Percentiles rank a stretch among this genome's conserved stretches.
Conservation (phyloP, 163 green algal species). For the Chlamydomonas reinhardtii region DNA sequence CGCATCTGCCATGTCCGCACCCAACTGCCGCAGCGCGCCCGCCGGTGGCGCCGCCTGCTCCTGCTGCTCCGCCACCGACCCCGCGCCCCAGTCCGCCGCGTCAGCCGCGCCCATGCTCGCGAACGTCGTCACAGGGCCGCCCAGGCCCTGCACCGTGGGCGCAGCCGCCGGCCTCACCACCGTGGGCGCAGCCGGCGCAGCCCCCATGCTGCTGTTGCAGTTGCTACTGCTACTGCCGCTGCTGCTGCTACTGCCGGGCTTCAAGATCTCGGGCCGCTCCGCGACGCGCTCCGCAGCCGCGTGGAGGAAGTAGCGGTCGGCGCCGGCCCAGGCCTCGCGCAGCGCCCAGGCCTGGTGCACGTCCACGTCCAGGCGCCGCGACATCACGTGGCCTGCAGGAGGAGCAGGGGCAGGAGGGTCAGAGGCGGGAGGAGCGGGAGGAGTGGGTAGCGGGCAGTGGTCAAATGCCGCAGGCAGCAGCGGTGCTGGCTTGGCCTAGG, state of each 20-base stretch:
- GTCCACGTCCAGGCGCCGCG: slow-evolving; percentile 25
- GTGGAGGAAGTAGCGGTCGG: slow-evolving; percentile 45
- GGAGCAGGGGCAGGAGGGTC: background rate
- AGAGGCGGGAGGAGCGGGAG: background rate
- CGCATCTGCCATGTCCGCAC: slow-evolving; percentile 37
- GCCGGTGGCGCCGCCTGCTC: background rate
- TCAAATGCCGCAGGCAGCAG: too few species aligned
- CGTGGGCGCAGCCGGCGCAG: background rate
- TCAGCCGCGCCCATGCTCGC: background rate
- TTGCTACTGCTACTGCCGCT: background rate
- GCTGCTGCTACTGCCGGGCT: background rate
- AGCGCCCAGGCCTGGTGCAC: slow-evolving; percentile 25
- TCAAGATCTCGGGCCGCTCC: slow-evolving; percentile 25
- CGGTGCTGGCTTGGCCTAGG: too few species aligned
- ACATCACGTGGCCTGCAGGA: background rate
- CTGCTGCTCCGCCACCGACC: background rate
- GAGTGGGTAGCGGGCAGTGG: too few species aligned
- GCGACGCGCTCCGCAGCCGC: slow-evolving; percentile 23
- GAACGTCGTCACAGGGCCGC: background rate
- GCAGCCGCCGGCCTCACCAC: background rate
- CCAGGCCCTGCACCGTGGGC: background rate
- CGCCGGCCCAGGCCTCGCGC: background rate
- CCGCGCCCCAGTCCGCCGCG: background rate
- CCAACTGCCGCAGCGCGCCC: slow-evolving; percentile 24
- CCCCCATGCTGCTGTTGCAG: too few species aligned